phyloP scores from a whole-genome alignment of 768 basidiomycete species.

The Obba rivulosa region DNA sequence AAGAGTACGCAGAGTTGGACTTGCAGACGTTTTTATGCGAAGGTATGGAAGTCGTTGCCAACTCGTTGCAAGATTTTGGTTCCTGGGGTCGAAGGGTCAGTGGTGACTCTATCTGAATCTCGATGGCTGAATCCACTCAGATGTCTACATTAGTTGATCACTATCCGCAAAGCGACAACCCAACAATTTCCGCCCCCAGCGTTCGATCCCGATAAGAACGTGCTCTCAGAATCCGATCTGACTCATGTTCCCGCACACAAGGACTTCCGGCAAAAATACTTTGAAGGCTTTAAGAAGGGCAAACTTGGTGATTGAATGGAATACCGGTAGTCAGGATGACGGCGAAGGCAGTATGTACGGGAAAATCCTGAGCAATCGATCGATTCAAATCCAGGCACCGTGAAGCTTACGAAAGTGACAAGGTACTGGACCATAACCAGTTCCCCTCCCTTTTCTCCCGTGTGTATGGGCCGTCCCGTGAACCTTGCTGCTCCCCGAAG shows the following conservation, averaged over 20 bases:
- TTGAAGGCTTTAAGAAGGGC: constrained; percentile 65
- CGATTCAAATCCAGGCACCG: too few relatives aligned
- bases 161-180: constrained; percentile 67
- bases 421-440: too few relatives aligned
- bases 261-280: constrained; percentile 86
- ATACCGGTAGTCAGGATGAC: too few relatives aligned
- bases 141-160: constrained; percentile 66
- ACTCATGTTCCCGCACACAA: constrained; percentile 75
- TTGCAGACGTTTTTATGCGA: constrained; percentile 71
- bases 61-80: constrained; percentile 90
- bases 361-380: too few relatives aligned
- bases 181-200: constrained; percentile 44
- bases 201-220: constrained; percentile 36
- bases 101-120: constrained; percentile 5
- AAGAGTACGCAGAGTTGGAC: constrained; percentile 87
- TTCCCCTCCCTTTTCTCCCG: too few relatives aligned
- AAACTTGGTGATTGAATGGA: too few relatives aligned
- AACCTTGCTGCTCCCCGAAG: too few relatives aligned
- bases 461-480: too few relatives aligned
- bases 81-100: constrained; percentile 90
- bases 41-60: constrained; percentile 85
- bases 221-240: constrained; percentile 6
- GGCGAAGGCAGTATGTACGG: too few relatives aligned
- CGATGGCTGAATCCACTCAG: neutral
- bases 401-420: too few relatives aligned